A percentile compares a stretch with the other conserved stretches of the same genome.
These are phyloP conservation scores for Trichaptum fuscoviolaceum DNA, from an alignment of 768 basidiomycete genomes.

Conservation along the genomic window DNA sequence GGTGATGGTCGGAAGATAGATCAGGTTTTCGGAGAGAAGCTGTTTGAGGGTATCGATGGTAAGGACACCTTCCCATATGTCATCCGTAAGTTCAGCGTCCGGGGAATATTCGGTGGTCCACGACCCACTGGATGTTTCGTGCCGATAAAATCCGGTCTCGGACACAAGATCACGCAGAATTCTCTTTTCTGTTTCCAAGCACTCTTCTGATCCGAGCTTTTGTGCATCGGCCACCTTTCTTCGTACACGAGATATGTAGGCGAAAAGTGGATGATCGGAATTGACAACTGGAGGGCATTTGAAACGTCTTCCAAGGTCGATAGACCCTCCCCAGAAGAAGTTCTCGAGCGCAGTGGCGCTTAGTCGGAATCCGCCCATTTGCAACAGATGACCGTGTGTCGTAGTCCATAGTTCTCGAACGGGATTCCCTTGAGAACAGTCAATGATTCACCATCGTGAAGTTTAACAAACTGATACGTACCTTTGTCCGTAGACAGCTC, in stretches of 20 bases:
- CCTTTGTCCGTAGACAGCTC: background rate
- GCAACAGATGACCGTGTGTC: constrained; percentile 7
- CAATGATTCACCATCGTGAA: background rate
- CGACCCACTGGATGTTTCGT: background rate
- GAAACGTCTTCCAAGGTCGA: too few relatives aligned
- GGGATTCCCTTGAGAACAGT: background rate
- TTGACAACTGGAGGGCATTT: too few relatives aligned
- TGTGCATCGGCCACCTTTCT: too few relatives aligned
- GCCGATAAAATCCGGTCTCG: background rate
- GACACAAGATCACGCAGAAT: too few relatives aligned
- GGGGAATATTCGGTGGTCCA: background rate
- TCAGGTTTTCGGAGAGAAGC: background rate
- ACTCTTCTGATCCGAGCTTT: too few relatives aligned
- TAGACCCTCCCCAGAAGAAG: too few relatives aligned
- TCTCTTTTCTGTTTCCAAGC: too few relatives aligned
- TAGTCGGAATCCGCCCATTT: constrained; percentile 1
- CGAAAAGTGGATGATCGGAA: too few relatives aligned
- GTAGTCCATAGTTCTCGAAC: constrained; percentile 1
- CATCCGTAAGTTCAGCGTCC: background rate
- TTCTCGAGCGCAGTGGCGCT: too few relatives aligned
- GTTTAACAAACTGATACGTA: background rate
- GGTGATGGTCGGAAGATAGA: background rate
- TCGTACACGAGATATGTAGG: too few relatives aligned
- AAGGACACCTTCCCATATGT: background rate
- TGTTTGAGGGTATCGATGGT: background rate